Base-by-base conservation (phyloP, 768 basidiomycete species). In the Phlebiopsis gigantea region DNA sequence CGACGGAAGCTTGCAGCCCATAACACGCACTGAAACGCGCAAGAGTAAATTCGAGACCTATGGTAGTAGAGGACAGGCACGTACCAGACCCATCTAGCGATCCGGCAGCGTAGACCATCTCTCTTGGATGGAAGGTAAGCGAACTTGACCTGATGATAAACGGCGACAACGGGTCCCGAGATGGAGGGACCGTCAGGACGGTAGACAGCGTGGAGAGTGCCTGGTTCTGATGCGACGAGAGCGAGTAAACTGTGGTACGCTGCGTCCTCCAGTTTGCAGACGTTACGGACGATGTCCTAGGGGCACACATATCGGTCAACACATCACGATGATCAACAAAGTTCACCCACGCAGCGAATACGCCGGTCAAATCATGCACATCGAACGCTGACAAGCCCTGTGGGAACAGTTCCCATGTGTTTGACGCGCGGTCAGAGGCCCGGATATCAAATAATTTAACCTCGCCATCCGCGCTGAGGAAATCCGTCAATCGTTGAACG, bases 371-470 rank as follows among this genome's bases (percentile, higher is more conserved):
- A 9, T 87, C 76, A 70, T 99, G 97, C 1, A 91, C 85, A 61
- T 97, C 93, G 62, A 98, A 88, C 1, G 87, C 81, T 9, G 90
- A 83, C 46, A 98, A 74, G 9, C 94, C 93, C 28, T 83, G 72
- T 1, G 82, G 79, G 61, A 87, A 82, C 22, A 83, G 68, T 39
- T 87, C 78, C 79, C 88, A 84, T 39, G 80, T 79, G 48, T 82
- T 75, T 12, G 82, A 66, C 5, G 90, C 79, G 28, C 69, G 71
- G 44, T 88, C 82, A 2, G 75, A 67, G 4, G 80, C 78, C 54
- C 97, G 85, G 28, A 90, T 73, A 70, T 99, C 97, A 87, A 94
- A 98, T 8, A 98, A 71, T 64, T 89, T 89, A 42, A 97, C 87
- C 63, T 90, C 85, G 0, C 97, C 97, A 65, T 91, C 88, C 68